phyloP scores from a whole-genome alignment of 2,329 filamentous ascomycete genomes.

The Alternaria novae-zelandiae region DNA sequence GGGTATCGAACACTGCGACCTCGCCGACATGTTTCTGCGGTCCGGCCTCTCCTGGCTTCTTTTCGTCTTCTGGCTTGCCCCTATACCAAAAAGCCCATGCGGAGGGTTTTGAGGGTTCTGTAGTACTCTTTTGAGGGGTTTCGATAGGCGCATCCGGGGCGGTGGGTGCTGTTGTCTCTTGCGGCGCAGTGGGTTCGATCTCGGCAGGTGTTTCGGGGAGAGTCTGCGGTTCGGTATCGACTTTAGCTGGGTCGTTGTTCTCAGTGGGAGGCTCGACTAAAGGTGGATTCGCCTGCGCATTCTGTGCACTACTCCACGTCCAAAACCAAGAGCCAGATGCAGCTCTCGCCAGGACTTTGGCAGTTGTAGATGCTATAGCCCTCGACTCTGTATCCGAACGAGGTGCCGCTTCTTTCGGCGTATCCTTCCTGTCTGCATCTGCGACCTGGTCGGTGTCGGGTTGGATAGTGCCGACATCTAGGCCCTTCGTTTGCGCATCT shows the following conservation, averaged over 20 bases:
- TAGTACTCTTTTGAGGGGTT: constrained; percentile 14
- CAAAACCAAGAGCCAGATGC: constrained; percentile 56
- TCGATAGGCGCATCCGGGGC: constrained; percentile 17
- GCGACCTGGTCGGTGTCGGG: constrained; percentile 6
- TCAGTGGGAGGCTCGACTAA: constrained; percentile 19
- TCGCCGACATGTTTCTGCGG: constrained; percentile 63
- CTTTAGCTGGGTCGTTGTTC: constrained; percentile 9
- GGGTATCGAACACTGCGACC: constrained; percentile 58
- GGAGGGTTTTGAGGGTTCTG: constrained; percentile 59
- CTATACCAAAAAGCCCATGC: constrained; percentile 85
- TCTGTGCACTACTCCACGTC: constrained; percentile 57
- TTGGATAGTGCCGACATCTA: constrained; percentile 15
- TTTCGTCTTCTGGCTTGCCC: constrained; percentile 58
- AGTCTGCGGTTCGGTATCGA: constrained; percentile 14
- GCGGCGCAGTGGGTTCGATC: constrained; percentile 1
- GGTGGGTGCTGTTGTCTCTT: constrained; percentile 3
- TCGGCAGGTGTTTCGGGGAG: neutral
- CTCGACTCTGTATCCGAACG: constrained; percentile 21
- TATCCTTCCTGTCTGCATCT: constrained; percentile 31
- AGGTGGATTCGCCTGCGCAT: constrained; percentile 40
- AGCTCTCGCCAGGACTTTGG: constrained; percentile 20
- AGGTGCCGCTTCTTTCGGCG: neutral
- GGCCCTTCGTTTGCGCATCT: constrained; percentile 33
- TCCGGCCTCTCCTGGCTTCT: constrained; percentile 62
- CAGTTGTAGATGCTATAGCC: constrained; percentile 15